phyloP scores from a whole-genome alignment of 257 asterid species.

The Solanum infundibuliforme region DNA sequence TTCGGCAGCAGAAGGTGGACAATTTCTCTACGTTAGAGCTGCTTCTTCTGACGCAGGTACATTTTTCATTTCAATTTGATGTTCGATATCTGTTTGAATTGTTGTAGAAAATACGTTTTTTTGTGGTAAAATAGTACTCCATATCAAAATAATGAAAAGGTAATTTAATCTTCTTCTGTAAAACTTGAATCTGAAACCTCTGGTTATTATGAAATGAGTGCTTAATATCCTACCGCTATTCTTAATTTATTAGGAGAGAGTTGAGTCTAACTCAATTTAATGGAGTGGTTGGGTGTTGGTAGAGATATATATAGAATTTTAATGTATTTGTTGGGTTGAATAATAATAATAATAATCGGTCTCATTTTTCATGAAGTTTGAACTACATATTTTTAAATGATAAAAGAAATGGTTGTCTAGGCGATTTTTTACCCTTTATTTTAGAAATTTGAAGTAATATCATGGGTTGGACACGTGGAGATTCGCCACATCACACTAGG shows the following conservation, averaged over 20 bases:
- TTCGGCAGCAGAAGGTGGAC: slow-evolving; percentile 57
- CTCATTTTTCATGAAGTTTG: neutral
- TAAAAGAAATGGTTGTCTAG: neutral
- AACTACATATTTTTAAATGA: neutral
- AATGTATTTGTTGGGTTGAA: neutral
- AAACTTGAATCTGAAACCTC: neutral
- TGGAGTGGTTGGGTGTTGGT: neutral
- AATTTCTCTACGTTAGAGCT: slow-evolving; percentile 40
- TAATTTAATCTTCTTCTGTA: neutral
- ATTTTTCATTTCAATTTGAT: neutral
- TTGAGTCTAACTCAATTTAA: neutral
- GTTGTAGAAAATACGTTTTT: too few relatives aligned
- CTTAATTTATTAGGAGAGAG: neutral
- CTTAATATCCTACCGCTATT: neutral
- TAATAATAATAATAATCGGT: neutral
- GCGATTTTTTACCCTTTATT: neutral
- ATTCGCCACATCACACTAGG: neutral
- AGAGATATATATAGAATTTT: neutral
- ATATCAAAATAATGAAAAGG: neutral
- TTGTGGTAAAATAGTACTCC: neutral
- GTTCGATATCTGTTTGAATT: neutral
- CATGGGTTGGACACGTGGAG: neutral
- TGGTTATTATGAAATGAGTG: neutral
- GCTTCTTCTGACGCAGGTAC: slow-evolving; percentile 46
- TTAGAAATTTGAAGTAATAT: neutral